Percentiles rank a stretch among this genome's conserved stretches.
Conservation (phyloP, 495 filamentous ascomycete genomes). For the Rusavskia elegans region DNA sequence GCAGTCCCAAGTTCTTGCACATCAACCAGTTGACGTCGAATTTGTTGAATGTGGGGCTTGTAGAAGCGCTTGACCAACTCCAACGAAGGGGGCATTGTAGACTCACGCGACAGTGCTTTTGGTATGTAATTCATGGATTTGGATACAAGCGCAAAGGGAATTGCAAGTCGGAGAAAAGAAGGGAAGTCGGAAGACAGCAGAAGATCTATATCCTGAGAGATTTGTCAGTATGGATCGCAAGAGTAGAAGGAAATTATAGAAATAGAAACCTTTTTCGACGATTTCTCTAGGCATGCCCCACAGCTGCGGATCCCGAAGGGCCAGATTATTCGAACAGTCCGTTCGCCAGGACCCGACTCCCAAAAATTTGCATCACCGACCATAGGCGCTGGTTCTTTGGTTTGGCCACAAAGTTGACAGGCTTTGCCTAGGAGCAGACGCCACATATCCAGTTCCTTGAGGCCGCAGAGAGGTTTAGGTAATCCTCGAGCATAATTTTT, state of each 20-base stretch:
- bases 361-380: constrained; percentile 20
- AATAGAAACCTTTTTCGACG: constrained; percentile 39
- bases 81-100: constrained; percentile 25
- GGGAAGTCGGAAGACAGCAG: constrained; percentile 40
- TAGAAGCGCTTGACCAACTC: constrained; percentile 46
- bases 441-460: constrained; percentile 32
- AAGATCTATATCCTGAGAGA: constrained; percentile 45
- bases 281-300: constrained; percentile 39
- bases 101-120: constrained; percentile 31
- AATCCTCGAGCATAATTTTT: constrained; percentile 23
- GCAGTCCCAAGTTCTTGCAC: constrained; percentile 43
- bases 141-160: constrained; percentile 50
- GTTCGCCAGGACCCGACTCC: constrained; percentile 33
- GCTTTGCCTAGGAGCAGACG: constrained; percentile 22
- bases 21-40: constrained; percentile 38
- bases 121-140: constrained; percentile 37
- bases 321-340: constrained; percentile 43
- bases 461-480: constrained; percentile 27
- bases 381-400: constrained; percentile 4
- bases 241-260: too few species aligned
- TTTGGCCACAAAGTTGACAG: constrained; percentile 29
- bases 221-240: neutral
- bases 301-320: constrained; percentile 48
- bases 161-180: constrained; percentile 38
- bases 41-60: constrained; percentile 35